Percentiles rank a stretch among this genome's conserved stretches.
phyloP scores from a whole-genome alignment of 176 grass and related monocot genomes.

The Oryza brachyantha region DNA sequence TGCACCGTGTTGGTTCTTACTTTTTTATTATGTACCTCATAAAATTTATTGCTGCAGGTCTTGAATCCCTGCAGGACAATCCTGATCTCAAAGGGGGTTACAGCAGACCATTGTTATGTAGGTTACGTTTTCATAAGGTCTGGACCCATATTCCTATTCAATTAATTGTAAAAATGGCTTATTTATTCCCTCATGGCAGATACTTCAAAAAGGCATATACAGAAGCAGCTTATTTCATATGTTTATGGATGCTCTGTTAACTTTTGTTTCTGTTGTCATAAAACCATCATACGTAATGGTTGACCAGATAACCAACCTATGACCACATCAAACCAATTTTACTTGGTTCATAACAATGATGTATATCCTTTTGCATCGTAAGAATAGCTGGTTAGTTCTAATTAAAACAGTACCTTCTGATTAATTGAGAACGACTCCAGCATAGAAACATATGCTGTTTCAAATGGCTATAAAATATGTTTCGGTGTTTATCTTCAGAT shows the following conservation, averaged over 20 bases:
- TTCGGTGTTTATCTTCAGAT: slow-evolving; percentile 34
- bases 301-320: not conserved
- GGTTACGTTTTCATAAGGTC: slow-evolving; percentile 99
- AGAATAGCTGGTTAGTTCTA: not conserved
- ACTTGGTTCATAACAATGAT: not conserved
- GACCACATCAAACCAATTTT: not conserved
- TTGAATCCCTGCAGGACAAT: slow-evolving; percentile 88
- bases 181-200: slow-evolving; percentile 17
- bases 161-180: slow-evolving; percentile 18
- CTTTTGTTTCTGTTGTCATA: not conserved
- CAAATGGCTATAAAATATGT: not conserved
- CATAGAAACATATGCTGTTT: not conserved
- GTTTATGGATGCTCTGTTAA: slow-evolving; percentile 12
- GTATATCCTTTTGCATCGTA: not conserved
- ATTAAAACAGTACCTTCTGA: not conserved
- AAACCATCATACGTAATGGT: not conserved
- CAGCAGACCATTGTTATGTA: slow-evolving; percentile 80
- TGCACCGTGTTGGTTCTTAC: not conserved
- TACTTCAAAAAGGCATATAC: not conserved
- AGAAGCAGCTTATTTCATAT: slow-evolving; percentile 23
- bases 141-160: slow-evolving; percentile 64
- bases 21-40: slow-evolving; percentile 22
- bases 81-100: slow-evolving; percentile 85
- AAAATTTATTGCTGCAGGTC: slow-evolving; percentile 49
- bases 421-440: not conserved